Evolutionary conservation across 139 green algal species (phyloP).

Genomic region (Coelastrella sp.): DNA sequence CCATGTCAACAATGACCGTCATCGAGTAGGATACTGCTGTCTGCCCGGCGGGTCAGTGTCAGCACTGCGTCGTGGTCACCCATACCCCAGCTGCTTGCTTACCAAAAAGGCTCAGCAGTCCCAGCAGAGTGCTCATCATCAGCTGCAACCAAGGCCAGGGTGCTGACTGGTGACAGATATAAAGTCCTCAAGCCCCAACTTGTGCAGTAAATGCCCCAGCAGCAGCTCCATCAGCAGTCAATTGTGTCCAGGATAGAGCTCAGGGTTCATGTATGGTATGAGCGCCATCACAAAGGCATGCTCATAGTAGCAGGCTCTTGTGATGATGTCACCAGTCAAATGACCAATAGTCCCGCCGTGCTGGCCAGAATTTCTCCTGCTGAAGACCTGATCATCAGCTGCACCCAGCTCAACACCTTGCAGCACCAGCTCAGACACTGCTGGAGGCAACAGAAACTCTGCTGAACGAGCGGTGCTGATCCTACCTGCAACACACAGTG

Average conservation of each 20-base stretch:
- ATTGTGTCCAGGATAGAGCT: constrained; percentile 48
- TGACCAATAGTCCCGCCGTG: constrained; percentile 52
- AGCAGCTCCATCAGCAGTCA: not conserved
- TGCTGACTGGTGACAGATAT: too few species aligned
- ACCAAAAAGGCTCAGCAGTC: too few species aligned
- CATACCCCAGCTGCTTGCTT: too few species aligned
- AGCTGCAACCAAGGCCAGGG: too few species aligned
- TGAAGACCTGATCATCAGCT: constrained; percentile 57
- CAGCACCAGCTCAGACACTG: constrained; percentile 44
- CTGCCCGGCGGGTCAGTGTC: too few species aligned
- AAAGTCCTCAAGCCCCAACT: too few species aligned
- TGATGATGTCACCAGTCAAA: constrained; percentile 49
- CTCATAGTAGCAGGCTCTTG: constrained; percentile 57
- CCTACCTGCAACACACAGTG: not conserved
- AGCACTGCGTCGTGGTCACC: too few species aligned
- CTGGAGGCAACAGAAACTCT: constrained; percentile 49
- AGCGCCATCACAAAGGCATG: constrained; percentile 56
- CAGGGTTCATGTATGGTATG: constrained; percentile 59
- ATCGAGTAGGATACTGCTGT: too few species aligned
- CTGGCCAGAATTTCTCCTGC: constrained; percentile 46
- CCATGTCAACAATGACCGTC: too few species aligned
- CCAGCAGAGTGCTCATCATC: too few species aligned
- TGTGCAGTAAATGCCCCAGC: too few species aligned
- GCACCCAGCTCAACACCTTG: constrained; percentile 57
- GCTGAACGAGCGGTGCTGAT: constrained; percentile 32